Conservation (phyloP, 2,329 filamentous ascomycete genomes). For the Eurotiales sp. region DNA sequence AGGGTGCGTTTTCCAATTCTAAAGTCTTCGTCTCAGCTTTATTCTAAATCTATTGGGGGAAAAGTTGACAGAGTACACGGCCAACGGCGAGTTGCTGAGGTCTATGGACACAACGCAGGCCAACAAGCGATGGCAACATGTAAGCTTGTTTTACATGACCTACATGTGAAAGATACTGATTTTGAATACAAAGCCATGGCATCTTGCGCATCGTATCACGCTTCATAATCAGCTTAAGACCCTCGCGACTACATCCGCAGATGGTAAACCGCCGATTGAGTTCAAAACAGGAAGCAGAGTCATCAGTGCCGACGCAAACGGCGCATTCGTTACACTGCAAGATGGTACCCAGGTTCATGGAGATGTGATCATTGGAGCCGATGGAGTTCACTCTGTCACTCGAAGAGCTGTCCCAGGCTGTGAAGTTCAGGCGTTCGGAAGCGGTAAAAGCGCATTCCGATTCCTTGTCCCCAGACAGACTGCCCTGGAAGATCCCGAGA, state of each 20-base stretch:
- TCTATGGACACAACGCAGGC: slow-evolving; percentile 23
- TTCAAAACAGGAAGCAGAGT: slow-evolving; percentile 44
- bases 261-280: slow-evolving; percentile 32
- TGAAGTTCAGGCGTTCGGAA: slow-evolving; percentile 38
- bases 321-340: slow-evolving; percentile 43
- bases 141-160: slow-evolving; percentile 8
- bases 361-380: slow-evolving; percentile 54
- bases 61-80: slow-evolving; percentile 36
- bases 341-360: slow-evolving; percentile 43
- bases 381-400: slow-evolving; percentile 46
- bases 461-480: slow-evolving; percentile 51
- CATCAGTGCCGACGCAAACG: slow-evolving; percentile 39
- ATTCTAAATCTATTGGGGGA: slow-evolving; percentile 17
- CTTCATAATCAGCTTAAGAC: slow-evolving; percentile 48
- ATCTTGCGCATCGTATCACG: slow-evolving; percentile 51
- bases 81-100: slow-evolving; percentile 33
- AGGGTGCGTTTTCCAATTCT: slow-evolving; percentile 16
- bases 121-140: slow-evolving; percentile 28
- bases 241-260: slow-evolving; percentile 38
- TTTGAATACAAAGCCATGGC: slow-evolving; percentile 40
- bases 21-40: background rate
- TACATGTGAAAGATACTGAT: background rate
- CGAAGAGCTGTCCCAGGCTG: slow-evolving; percentile 19
- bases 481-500: slow-evolving; percentile 38
- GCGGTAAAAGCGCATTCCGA: slow-evolving; percentile 56